phyloP scores from a whole-genome alignment of 1,284 basidiomycete species.

The Xerocomus minutiporus region DNA sequence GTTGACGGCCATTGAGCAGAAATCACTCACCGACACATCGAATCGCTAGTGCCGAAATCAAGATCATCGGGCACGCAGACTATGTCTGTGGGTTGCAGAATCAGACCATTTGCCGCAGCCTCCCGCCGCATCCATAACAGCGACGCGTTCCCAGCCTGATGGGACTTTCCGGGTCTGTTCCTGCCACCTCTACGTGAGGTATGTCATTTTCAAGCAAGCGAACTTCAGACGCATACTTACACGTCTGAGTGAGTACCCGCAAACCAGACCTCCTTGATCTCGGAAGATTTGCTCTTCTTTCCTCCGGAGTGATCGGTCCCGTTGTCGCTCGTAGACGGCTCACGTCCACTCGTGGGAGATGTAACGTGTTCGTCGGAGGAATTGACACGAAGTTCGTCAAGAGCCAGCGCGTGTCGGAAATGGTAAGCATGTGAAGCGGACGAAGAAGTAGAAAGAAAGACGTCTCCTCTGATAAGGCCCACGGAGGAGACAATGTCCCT shows the following conservation, averaged over 20 bases:
- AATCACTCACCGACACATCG: conserved; percentile 14
- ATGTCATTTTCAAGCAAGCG: neutral
- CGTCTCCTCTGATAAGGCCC: conserved; percentile 26
- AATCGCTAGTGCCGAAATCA: conserved; percentile 18
- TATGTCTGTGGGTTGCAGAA: conserved; percentile 19
- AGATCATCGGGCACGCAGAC: conserved; percentile 29
- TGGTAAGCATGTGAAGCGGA: conserved; percentile 29
- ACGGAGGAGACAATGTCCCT: conserved; percentile 45
- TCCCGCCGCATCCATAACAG: conserved; percentile 30
- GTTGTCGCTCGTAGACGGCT: neutral
- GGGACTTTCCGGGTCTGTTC: conserved; percentile 11
- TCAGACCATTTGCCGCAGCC: conserved; percentile 21
- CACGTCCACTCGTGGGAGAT: neutral
- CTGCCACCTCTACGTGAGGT: conserved; percentile 19
- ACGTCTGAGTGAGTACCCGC: conserved; percentile 33
- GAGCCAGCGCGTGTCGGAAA: conserved; percentile 40
- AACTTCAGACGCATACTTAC: conserved; percentile 15
- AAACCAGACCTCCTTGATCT: conserved; percentile 35
- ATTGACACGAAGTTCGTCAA: conserved; percentile 40
- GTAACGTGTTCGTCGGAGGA: neutral
- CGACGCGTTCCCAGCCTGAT: conserved; percentile 23
- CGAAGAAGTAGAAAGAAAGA: conserved; percentile 24
- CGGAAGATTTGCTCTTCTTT: neutral
- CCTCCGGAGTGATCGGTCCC: neutral
- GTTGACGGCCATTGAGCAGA: no score